Percentiles rank a stretch among this genome's conserved stretches.
phyloP scores from a whole-genome alignment of 2,329 filamentous ascomycete genomes.

The Talaromyces piceae region DNA sequence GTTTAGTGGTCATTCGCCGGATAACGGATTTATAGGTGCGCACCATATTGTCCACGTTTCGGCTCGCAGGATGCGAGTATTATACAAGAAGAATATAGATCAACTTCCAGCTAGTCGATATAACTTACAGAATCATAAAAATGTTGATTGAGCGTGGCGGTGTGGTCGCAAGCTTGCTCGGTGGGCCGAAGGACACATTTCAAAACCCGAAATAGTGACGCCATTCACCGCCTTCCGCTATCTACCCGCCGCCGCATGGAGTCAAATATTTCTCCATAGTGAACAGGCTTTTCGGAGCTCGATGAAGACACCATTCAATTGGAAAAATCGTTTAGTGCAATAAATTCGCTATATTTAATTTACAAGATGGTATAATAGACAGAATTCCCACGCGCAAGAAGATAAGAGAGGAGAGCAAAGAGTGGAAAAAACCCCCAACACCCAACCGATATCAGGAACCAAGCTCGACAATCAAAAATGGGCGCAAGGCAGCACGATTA shows the following conservation, averaged over 20 bases:
- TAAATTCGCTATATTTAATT: constrained; percentile 4
- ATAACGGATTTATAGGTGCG: not conserved
- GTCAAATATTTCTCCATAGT: not conserved
- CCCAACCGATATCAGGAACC: constrained; percentile 7
- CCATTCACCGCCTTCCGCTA: constrained; percentile 27
- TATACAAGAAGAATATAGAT: not conserved
- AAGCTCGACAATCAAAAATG: not conserved
- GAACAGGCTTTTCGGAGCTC: too few species aligned
- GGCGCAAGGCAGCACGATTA: not conserved
- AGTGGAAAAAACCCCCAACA: constrained; percentile 19
- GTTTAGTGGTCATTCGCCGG: not conserved
- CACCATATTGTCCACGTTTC: not conserved
- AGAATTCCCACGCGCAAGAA: constrained; percentile 14
- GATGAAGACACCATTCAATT: not conserved
- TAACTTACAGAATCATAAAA: not conserved
- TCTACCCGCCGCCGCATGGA: not conserved
- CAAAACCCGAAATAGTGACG: constrained; percentile 23
- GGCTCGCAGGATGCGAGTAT: not conserved
- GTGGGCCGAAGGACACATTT: constrained; percentile 25
- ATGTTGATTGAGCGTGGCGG: constrained; percentile 7
- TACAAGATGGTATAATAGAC: constrained; percentile 10
- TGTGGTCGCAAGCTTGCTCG: not conserved
- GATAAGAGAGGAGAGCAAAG: constrained; percentile 7
- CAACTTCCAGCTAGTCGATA: not conserved
- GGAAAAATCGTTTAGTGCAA: not conserved